Percentiles rank a stretch among this genome's conserved stretches.
phyloP scores from a whole-genome alignment of 257 asterid species.

The Fraxinus excelsior region DNA sequence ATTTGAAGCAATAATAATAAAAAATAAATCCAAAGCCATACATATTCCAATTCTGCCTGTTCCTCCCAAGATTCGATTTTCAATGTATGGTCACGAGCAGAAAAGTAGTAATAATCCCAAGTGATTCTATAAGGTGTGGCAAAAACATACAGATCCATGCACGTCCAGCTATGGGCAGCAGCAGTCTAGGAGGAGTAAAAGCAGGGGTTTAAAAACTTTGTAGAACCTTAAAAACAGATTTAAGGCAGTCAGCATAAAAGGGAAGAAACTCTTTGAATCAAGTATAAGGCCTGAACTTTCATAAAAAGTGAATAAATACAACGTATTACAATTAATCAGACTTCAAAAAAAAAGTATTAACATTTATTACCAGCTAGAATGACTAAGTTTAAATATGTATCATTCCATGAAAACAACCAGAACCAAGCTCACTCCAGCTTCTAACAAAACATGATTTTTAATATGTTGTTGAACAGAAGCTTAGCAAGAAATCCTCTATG shows the following conservation, averaged over 20 bases:
- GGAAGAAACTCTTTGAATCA: background rate
- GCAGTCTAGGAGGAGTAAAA: slow-evolving; percentile 54
- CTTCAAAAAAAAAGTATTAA: background rate
- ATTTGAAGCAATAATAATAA: background rate
- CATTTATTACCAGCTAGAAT: background rate
- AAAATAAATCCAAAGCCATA: slow-evolving; percentile 28
- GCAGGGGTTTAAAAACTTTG: slow-evolving; percentile 1
- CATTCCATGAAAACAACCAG: background rate
- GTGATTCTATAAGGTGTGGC: slow-evolving; percentile 96
- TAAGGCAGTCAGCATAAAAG: background rate
- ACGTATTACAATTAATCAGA: background rate
- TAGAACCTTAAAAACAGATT: slow-evolving; percentile 9
- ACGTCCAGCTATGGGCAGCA: slow-evolving; percentile 98
- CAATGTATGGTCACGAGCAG: slow-evolving; percentile 77
- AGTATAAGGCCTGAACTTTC: background rate
- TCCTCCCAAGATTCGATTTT: slow-evolving; percentile 93
- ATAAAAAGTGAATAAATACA: background rate
- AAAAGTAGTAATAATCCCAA: slow-evolving; percentile 98
- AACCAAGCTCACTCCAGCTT: background rate
- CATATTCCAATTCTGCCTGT: slow-evolving; percentile 91
- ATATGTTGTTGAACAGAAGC: background rate
- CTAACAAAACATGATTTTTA: background rate
- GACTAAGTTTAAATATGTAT: background rate
- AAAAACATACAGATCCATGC: slow-evolving; percentile 97
- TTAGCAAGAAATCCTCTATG: background rate